A percentile compares a stretch with the other conserved stretches of the same genome.
phyloP scores from a whole-genome alignment of 129 eudicot genomes.

The Helianthus annuus region DNA sequence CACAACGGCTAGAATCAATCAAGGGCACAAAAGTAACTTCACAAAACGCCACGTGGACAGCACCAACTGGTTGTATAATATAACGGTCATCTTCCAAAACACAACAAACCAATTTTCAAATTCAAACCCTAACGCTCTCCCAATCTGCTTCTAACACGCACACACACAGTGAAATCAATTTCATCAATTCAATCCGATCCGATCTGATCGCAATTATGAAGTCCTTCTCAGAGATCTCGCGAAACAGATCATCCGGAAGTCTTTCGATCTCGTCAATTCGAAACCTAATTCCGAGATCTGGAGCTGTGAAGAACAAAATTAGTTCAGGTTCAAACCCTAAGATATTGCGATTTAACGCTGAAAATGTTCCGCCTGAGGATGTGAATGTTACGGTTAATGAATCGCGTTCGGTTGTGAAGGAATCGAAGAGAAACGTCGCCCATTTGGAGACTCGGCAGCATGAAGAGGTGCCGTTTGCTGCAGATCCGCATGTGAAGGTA shows the following conservation, averaged over 20 bases:
- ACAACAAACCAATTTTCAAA: constrained; percentile 14
- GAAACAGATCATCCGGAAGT: constrained; percentile 52
- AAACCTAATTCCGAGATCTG: constrained; percentile 56
- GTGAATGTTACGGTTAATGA: constrained; percentile 50
- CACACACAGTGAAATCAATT: constrained; percentile 32
- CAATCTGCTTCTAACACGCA: constrained; percentile 17
- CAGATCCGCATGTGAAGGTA: constrained; percentile 86
- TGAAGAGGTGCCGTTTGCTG: constrained; percentile 12
- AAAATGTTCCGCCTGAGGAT: constrained; percentile 63
- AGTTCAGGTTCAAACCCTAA: constrained; percentile 34
- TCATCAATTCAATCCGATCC: constrained; percentile 3
- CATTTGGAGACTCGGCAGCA: constrained; percentile 28
- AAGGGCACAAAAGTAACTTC: constrained; percentile 13
- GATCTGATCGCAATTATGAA: constrained; percentile 12
- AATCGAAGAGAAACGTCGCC: constrained; percentile 12
- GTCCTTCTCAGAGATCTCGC: constrained; percentile 34
- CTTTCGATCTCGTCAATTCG: constrained; percentile 57
- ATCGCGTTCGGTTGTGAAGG: constrained; percentile 34
- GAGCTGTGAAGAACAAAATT: constrained; percentile 45
- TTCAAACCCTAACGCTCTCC: constrained; percentile 35
- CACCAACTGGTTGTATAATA: constrained; percentile 10
- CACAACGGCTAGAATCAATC: constrained; percentile 25
- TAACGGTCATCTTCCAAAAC: constrained; percentile 43
- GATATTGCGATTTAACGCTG: constrained; percentile 44
- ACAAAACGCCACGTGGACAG: constrained; percentile 6